Conservation (phyloP, 2,329 filamentous ascomycete species). For the Penicillium polonicum region DNA sequence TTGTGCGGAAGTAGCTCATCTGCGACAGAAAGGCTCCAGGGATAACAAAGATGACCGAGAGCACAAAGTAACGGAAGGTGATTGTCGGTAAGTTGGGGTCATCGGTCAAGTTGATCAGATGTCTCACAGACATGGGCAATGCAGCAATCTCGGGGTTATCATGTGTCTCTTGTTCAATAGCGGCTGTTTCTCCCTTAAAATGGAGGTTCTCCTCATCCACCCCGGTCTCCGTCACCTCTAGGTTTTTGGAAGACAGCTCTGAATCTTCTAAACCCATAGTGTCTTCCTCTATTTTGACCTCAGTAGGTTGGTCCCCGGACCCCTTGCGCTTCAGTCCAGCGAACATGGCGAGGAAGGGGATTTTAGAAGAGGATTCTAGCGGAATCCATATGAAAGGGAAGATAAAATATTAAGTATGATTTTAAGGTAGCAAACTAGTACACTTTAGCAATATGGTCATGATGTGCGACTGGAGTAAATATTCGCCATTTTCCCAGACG, state of each 20-base stretch:
- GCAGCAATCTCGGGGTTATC: conserved; percentile 54
- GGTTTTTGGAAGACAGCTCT: neutral
- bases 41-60: conserved; percentile 22
- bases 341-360: neutral
- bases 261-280: neutral
- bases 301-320: neutral
- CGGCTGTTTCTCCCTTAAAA: conserved; percentile 17
- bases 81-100: conserved; percentile 56
- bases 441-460: neutral
- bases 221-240: conserved; percentile 1
- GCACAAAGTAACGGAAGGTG: conserved; percentile 46
- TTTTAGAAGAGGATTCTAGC: neutral
- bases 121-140: conserved; percentile 56
- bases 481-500: neutral
- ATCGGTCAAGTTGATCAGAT: conserved; percentile 58
- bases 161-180: conserved; percentile 35
- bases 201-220: conserved; percentile 22
- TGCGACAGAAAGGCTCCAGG: conserved; percentile 59
- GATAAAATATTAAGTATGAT: neutral
- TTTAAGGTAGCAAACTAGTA: neutral
- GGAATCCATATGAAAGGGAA: neutral
- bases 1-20: conserved; percentile 58
- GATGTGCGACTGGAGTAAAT: neutral
- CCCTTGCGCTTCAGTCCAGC: neutral
- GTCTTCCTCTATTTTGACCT: neutral